A percentile compares a stretch with the other conserved stretches of the same genome.
phyloP scores from a whole-genome alignment of 1,284 basidiomycete genomes.

The Xerocomus amazonicus region DNA sequence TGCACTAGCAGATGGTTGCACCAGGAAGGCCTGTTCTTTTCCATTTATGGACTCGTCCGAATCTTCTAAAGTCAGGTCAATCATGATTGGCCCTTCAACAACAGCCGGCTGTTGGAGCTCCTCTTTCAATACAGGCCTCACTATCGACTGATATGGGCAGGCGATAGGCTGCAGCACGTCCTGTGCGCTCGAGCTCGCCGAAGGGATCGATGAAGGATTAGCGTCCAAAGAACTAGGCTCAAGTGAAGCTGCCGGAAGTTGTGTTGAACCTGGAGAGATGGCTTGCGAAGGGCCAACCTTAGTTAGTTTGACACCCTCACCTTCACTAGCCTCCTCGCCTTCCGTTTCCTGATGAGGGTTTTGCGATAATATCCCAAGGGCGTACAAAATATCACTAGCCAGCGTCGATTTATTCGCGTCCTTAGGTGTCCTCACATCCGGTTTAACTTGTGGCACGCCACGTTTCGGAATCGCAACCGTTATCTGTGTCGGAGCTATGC shows the following conservation, averaged over 20 bases:
- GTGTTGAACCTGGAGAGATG: background rate
- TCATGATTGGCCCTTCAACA: conserved; percentile 23
- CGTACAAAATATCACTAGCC: conserved; percentile 42
- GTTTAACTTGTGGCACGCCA: background rate
- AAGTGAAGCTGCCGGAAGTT: background rate
- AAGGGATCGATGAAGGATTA: background rate
- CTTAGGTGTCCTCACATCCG: conserved; percentile 30
- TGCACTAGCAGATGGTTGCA: conserved; percentile 3
- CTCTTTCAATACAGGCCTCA: conserved; percentile 2
- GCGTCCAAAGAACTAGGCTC: background rate
- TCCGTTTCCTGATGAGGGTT: conserved; percentile 5
- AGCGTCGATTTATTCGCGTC: conserved; percentile 39
- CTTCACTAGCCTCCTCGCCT: background rate
- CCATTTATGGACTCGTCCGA: conserved; percentile 21
- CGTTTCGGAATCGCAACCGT: conserved; percentile 6
- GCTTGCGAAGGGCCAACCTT: background rate
- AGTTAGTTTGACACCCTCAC: background rate
- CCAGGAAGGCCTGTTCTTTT: conserved; percentile 10
- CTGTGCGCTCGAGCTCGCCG: background rate
- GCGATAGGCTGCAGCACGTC: background rate
- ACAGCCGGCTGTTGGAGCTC: background rate
- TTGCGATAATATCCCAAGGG: conserved; percentile 31
- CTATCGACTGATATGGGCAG: background rate
- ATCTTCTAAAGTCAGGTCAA: conserved; percentile 29
- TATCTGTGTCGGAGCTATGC: background rate